Conservation (phyloP, 2,329 filamentous ascomycete genomes). For the Aurifilum marmelostoma region DNA sequence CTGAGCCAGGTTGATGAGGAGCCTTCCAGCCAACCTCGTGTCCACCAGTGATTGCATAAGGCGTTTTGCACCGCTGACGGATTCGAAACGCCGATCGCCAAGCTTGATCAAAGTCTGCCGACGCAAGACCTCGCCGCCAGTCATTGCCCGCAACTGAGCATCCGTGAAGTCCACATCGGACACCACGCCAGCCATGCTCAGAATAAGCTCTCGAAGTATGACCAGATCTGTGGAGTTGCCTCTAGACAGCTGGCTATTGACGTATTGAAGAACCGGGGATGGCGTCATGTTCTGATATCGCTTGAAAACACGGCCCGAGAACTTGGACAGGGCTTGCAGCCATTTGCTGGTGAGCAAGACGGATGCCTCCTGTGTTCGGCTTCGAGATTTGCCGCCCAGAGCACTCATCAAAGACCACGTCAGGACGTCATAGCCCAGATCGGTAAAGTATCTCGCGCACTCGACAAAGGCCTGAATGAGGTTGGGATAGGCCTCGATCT, state of each 20-base stretch:
- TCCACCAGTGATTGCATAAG: constrained; percentile 80
- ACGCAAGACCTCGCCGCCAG: constrained; percentile 78
- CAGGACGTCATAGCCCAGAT: constrained; percentile 88
- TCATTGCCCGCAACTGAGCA: constrained; percentile 83
- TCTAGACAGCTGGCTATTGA: constrained; percentile 78
- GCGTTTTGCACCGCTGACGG: constrained; percentile 73
- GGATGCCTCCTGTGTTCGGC: constrained; percentile 64
- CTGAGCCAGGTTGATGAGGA: constrained; percentile 89
- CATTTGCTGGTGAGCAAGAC: constrained; percentile 82
- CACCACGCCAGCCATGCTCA: constrained; percentile 91
- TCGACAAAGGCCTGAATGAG: constrained; percentile 94
- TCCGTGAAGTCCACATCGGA: constrained; percentile 88
- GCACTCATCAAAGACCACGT: constrained; percentile 89
- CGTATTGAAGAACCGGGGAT: constrained; percentile 84
- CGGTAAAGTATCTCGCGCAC: constrained; percentile 91
- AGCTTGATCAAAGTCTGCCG: constrained; percentile 79
- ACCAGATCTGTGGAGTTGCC: constrained; percentile 91
- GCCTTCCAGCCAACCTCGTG: constrained; percentile 75
- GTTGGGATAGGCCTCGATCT: constrained; percentile 93
- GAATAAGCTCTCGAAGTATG: constrained; percentile 86
- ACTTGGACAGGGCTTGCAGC: constrained; percentile 87
- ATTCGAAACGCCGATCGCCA: constrained; percentile 80
- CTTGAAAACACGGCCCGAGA: constrained; percentile 87
- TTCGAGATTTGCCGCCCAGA: constrained; percentile 62
- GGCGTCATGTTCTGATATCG: constrained; percentile 84